Evolutionary conservation across 1,139 yeast genomes (phyloP).

Genomic region (Pichia sp.): DNA sequence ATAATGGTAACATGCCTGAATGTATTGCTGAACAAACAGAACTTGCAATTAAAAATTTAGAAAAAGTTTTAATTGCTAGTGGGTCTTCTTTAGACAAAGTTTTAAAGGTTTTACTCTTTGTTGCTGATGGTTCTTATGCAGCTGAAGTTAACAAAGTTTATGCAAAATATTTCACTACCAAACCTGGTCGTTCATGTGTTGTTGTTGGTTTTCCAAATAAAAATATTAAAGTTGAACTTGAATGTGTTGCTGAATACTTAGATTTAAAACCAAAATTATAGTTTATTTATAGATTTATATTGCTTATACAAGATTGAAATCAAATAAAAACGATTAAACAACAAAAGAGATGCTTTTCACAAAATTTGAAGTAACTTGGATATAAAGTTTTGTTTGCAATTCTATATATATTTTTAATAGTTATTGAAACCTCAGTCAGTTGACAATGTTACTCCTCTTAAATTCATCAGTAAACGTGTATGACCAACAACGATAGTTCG

Average conservation of each 20-base stretch:
- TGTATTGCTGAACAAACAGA: constrained; percentile 35
- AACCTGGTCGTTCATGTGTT: constrained; percentile 52
- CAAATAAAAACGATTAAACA: no score
- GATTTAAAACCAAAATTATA: no score
- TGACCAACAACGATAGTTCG: no score
- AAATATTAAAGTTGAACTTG: constrained; percentile 37
- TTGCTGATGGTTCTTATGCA: constrained; percentile 41
- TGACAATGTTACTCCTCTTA: no score
- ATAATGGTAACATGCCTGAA: constrained; percentile 32
- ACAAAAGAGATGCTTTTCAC: no score
- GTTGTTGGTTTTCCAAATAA: constrained; percentile 40
- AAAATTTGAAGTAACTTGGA: no score
- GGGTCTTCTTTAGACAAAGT: constrained; percentile 46
- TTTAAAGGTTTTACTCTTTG: constrained; percentile 46
- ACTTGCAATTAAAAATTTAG: constrained; percentile 39
- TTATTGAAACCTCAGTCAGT: no score
- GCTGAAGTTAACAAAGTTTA: constrained; percentile 43
- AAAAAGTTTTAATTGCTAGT: constrained; percentile 36
- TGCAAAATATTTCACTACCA: constrained; percentile 39
- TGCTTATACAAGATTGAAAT: no score
- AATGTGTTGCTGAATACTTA: constrained; percentile 32
- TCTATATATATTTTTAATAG: no score
- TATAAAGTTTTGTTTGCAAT: no score
- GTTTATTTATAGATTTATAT: no score
- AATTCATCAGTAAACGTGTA: no score